Evolutionary conservation across 2,329 filamentous ascomycete genomes (phyloP).

Genomic region (Colletotrichum sp.): DNA sequence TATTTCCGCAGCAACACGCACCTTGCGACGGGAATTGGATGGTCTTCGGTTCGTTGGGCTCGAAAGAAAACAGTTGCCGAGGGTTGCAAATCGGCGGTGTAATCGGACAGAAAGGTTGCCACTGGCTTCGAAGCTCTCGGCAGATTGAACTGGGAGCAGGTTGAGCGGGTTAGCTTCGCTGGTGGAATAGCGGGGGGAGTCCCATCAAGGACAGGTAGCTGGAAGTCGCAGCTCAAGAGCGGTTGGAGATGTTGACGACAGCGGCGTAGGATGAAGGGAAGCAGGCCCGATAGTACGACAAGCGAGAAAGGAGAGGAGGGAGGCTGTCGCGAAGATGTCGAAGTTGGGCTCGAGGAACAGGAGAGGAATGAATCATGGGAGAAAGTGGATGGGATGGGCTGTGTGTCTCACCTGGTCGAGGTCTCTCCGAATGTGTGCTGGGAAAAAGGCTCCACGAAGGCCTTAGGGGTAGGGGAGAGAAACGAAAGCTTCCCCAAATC

Average conservation of each 20-base stretch:
- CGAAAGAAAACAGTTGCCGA: slow-evolving; percentile 2
- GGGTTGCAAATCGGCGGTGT: neutral
- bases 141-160: neutral
- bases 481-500: slow-evolving; percentile 16
- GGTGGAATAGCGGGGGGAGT: slow-evolving; percentile 8
- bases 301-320: neutral
- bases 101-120: slow-evolving; percentile 1
- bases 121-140: neutral
- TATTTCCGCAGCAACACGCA: neutral
- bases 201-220: slow-evolving; percentile 18
- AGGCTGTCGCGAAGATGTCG: neutral
- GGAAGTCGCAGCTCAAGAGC: neutral
- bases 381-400: slow-evolving; percentile 8
- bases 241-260: neutral
- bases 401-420: slow-evolving; percentile 19
- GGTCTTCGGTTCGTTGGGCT: neutral
- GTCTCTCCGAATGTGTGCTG: neutral
- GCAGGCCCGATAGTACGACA: neutral
- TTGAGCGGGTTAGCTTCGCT: slow-evolving; percentile 13
- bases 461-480: slow-evolving; percentile 1
- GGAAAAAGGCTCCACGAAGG: slow-evolving; percentile 5
- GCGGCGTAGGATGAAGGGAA: neutral
- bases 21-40: slow-evolving; percentile 20
- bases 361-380: slow-evolving; percentile 2
- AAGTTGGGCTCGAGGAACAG: neutral